phyloP scores from a whole-genome alignment of 2,329 filamentous ascomycete genomes.

The Penicillium occitanis region DNA sequence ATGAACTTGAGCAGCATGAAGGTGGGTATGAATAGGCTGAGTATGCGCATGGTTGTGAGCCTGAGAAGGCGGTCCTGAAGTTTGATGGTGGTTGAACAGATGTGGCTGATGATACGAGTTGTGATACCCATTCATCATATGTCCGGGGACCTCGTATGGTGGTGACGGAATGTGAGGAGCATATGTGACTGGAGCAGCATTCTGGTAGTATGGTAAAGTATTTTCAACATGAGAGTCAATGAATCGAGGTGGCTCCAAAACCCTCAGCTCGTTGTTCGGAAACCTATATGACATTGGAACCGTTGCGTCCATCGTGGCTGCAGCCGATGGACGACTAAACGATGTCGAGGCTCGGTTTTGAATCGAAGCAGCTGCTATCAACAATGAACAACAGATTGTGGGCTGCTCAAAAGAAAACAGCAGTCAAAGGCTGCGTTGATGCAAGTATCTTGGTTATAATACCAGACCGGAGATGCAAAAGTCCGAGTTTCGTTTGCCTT shows the following conservation, averaged over 20 bases:
- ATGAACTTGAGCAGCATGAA: conserved; percentile 1
- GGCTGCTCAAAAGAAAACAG: not conserved
- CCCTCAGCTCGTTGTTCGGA: conserved; percentile 38
- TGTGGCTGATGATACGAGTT: conserved; percentile 38
- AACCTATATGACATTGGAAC: conserved; percentile 44
- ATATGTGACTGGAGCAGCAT: conserved; percentile 38
- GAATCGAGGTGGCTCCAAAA: conserved; percentile 39
- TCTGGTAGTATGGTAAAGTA: conserved; percentile 39
- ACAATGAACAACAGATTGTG: not conserved
- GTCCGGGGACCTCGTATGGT: conserved; percentile 34
- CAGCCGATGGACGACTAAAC: not conserved
- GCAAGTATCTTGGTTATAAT: not conserved
- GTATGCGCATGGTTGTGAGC: conserved; percentile 10
- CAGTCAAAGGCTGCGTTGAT: not conserved
- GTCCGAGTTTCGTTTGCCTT: conserved; percentile 9
- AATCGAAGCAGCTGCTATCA: not conserved
- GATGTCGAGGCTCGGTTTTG: conserved; percentile 1
- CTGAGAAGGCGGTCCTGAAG: conserved; percentile 12
- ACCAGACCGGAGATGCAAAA: conserved; percentile 10
- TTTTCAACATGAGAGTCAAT: conserved; percentile 36
- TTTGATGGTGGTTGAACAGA: conserved; percentile 12
- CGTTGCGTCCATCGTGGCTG: conserved; percentile 39
- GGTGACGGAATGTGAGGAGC: conserved; percentile 36
- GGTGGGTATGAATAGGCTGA: conserved; percentile 4
- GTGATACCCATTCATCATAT: conserved; percentile 35